Base-by-base conservation (phyloP, 441 rosid species). In the Capsella rubella region DNA sequence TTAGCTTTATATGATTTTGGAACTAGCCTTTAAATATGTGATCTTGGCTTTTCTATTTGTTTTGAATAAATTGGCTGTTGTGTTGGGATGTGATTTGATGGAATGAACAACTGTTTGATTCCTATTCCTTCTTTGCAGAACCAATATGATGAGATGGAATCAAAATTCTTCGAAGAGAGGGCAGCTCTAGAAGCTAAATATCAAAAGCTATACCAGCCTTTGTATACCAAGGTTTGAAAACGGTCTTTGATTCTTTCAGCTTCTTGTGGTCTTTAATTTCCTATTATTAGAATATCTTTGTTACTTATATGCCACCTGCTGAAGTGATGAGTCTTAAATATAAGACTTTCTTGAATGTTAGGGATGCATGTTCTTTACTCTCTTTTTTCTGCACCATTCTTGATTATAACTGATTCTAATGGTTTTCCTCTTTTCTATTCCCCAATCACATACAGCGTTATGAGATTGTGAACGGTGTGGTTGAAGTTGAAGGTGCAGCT, bases 151-250 rank as follows among this genome's bases (percentile, higher is more conserved):
- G 97, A 86, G 55, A 40, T 95, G 25, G 98, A 95, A 84, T 89
- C 87, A 0, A 90, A 90, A 56, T 95, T 95, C 74, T 88, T 91
- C 31, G 95, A 91, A 83, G 99, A 95, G 81, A 91, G 90, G 50
- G 95, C 93, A 54, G 95, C 90, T 4, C 87, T 92, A 12, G 96
- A 95, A 80, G 94, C 95, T n/a, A 93, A 87, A 58, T 93, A 93
- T 63, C 96, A 92, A 65, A 88, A 87, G 71, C 4, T 88, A 28
- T 95, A 92, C 74, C 89, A 89, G 77, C 99, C 99, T 32, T 70
- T 87, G 8, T 93, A 93, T 65, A 54, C 82, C 66, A 90, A 91
- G 95, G 99, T 92, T 78, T 39, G 31, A 4, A 49, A 31, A 28
- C 10, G n/a, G 7, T 65, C 43, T 35, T 77, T 56, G 37, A 39